Conservation (phyloP, 163 green algal genomes). For the Trebouxiophyceae sp. region DNA sequence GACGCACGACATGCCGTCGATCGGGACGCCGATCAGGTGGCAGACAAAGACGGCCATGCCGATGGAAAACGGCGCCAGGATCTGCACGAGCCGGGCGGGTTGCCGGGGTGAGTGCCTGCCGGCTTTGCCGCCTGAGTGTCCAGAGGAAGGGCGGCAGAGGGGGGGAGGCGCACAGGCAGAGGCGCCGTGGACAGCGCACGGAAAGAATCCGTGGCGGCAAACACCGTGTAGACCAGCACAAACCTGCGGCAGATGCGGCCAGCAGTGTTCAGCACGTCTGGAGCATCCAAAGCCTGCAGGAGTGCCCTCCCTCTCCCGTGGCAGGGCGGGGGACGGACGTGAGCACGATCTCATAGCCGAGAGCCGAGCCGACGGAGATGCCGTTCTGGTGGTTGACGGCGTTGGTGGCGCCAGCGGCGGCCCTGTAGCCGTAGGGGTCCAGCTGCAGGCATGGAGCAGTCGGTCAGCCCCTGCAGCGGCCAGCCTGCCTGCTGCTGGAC, state of each 20-base stretch:
- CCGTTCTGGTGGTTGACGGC: not conserved
- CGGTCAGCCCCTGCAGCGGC: too few species aligned
- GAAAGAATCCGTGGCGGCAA: constrained; percentile 16
- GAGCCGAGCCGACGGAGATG: not conserved
- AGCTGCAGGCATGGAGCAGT: too few species aligned
- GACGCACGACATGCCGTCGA: not conserved
- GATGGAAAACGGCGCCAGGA: constrained; percentile 12
- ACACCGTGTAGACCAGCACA: constrained; percentile 18
- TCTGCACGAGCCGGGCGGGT: too few species aligned
- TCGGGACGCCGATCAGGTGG: constrained; percentile 3
- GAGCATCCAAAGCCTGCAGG: too few species aligned
- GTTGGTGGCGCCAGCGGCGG: not conserved
- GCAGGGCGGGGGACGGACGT: too few species aligned
- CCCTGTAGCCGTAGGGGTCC: not conserved
- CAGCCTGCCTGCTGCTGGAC: too few species aligned
- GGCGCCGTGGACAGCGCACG: constrained; percentile 10
- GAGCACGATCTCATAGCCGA: constrained; percentile 11
- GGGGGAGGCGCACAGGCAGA: constrained; percentile 8
- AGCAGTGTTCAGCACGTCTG: too few species aligned
- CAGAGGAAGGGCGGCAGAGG: too few species aligned
- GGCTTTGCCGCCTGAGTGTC: too few species aligned
- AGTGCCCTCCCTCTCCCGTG: too few species aligned
- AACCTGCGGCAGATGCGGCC: too few species aligned
- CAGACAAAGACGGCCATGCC: constrained; percentile 4
- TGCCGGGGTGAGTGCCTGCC: too few species aligned